Percentiles rank a stretch among this genome's conserved stretches.
phyloP scores from a whole-genome alignment of 768 basidiomycete genomes.

The Suillus tomentosus region DNA sequence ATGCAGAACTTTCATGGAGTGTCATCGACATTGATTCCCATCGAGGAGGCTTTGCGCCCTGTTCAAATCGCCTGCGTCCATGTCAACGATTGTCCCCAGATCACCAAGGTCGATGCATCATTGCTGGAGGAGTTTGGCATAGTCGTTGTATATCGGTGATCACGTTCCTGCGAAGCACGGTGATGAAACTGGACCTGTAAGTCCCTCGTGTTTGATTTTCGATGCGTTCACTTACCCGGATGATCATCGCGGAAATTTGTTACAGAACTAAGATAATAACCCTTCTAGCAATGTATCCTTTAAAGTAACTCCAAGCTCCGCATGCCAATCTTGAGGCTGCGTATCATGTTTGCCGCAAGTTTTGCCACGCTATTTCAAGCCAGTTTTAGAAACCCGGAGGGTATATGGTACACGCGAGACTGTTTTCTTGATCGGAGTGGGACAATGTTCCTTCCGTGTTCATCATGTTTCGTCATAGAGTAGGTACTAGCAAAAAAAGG shows the following conservation, averaged over 20 bases:
- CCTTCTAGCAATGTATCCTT: conserved; percentile 7
- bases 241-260: background rate
- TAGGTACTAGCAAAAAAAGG: background rate
- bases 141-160: conserved; percentile 27
- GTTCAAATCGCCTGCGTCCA: conserved; percentile 43
- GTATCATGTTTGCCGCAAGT: conserved; percentile 6
- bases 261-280: background rate
- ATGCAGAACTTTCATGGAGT: conserved; percentile 18
- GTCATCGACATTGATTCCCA: conserved; percentile 38
- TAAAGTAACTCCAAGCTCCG: conserved; percentile 5
- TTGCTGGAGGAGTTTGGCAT: conserved; percentile 41
- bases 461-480: background rate
- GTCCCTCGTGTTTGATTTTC: conserved; percentile 5
- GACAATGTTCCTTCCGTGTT: background rate
- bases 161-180: background rate
- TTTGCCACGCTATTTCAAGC: background rate
- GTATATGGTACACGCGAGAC: no score
- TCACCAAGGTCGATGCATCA: conserved; percentile 40
- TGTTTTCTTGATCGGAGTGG: background rate
- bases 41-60: conserved; percentile 37
- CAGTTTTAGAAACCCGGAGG: background rate
- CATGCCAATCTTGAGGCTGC: conserved; percentile 5
- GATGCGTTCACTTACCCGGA: background rate
- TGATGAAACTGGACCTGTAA: conserved; percentile 1
- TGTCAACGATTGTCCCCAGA: conserved; percentile 42